Base-by-base conservation (phyloP, 31 red algal species). In the Odonthalia washingtoniensis region DNA sequence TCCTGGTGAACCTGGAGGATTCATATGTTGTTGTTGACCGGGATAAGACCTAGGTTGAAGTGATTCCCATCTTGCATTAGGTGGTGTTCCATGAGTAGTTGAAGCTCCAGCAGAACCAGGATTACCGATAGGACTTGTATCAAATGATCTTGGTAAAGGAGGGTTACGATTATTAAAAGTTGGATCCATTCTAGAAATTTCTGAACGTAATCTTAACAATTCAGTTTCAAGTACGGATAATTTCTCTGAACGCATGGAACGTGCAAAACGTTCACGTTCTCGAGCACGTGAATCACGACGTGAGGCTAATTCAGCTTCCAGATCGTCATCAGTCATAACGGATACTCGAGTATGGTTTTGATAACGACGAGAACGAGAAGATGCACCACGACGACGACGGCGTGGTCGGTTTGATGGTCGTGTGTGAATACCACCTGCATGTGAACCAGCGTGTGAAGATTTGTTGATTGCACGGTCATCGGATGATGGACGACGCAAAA, bases 281-380 rank as follows among this genome's bases (percentile, higher is more conserved):
- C 69, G 64, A 21, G 83, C 91, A 12, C 84, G 82, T 0, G 83
- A 65, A 26, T 45, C 77, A 43, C 90, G 90, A 27, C 90, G 83
- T 45, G 81, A 27, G 32, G 83, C 90, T 3, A 93, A 77, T 78
- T 93, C 91, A 40, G 91, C 91, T 69, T 93, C 91, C 62, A 93
- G 46, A 49, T 93, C 91, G 24, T 83, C 84, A 62, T 93, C 91
- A 27, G 91, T 65, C 40, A 87, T 76, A 49, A 70, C 70, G 78
- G 46, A 45, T n/a, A 93, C 78, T 26, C 75, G 84, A 32, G 91
- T 43, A 28, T 28, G 70, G 67, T 62, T 67, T 72, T 53, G 57
- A 42, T 75, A 61, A 0, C 70, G 88, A 21, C 91, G 70, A 6
- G 40, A 21, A 33, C 91, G 78, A n/a, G 65, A 40, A 52, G 43